Evolutionary conservation across 1,284 basidiomycete genomes (phyloP).

Genomic region (Phellopilus nigrolimitatus): DNA sequence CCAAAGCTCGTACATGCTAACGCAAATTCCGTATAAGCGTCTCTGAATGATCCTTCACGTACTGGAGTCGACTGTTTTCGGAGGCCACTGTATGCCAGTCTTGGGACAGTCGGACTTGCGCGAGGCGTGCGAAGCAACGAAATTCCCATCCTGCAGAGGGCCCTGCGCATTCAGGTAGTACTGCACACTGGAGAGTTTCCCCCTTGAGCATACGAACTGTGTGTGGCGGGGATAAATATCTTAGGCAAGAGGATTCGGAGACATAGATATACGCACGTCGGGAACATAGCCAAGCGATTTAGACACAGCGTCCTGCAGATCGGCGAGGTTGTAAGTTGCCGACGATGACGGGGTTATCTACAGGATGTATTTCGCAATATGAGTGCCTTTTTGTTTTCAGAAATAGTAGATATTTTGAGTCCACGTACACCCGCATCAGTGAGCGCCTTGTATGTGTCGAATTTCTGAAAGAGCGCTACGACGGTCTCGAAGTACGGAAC

Average conservation of each 20-base stretch:
- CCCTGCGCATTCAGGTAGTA: constrained; percentile 21
- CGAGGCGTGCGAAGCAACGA: constrained; percentile 15
- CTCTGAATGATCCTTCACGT: too few species aligned
- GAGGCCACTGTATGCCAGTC: constrained; percentile 14
- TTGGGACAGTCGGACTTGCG: constrained; percentile 12
- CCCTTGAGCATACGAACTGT: constrained; percentile 11
- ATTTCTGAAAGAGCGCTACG: constrained; percentile 21
- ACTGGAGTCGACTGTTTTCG: constrained; percentile 16
- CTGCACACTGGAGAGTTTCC: constrained; percentile 10
- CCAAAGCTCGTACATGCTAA: too few species aligned
- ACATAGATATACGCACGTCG: constrained; percentile 16
- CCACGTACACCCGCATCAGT: constrained; percentile 18
- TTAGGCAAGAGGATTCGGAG: not conserved
- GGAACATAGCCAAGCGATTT: constrained; percentile 19
- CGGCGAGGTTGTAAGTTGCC: constrained; percentile 21
- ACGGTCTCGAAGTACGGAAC: constrained; percentile 23
- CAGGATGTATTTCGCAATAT: not conserved
- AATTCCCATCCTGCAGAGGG: constrained; percentile 19
- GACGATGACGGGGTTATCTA: constrained; percentile 22
- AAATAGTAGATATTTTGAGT: not conserved
- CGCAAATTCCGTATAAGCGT: too few species aligned
- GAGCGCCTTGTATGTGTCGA: constrained; percentile 24
- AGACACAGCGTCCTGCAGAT: constrained; percentile 22
- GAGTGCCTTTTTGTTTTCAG: too few species aligned
- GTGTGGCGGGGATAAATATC: not conserved